Evolutionary conservation across 2,329 filamentous ascomycete species (phyloP).

Genomic region (Nothophoma quercina): DNA sequence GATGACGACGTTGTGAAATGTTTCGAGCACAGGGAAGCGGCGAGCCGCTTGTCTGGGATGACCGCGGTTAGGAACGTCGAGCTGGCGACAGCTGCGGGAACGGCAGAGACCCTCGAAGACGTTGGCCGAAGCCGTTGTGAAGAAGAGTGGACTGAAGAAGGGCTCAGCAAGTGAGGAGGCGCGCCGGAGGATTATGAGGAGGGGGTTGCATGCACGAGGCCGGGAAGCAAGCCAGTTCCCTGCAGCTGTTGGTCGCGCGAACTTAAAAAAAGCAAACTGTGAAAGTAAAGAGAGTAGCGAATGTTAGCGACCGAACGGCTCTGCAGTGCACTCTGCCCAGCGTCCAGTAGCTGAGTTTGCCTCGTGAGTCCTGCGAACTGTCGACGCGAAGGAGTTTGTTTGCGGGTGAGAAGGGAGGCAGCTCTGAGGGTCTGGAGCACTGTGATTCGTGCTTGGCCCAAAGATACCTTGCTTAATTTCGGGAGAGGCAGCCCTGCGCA

Average conservation of each 20-base stretch:
- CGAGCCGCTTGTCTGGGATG: constrained; percentile 16
- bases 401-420: constrained; percentile 25
- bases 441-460: constrained; percentile 39
- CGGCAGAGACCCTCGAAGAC: constrained; percentile 6
- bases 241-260: constrained; percentile 33
- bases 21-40: constrained; percentile 14
- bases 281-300: constrained; percentile 29
- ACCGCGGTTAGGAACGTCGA: constrained; percentile 6
- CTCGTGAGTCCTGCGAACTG: constrained; percentile 29
- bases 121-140: constrained; percentile 19
- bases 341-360: constrained; percentile 29
- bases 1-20: constrained; percentile 16
- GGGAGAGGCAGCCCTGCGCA: constrained; percentile 15
- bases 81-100: constrained; percentile 21
- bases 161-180: constrained; percentile 24
- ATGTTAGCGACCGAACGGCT: constrained; percentile 26
- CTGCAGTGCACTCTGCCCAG: constrained; percentile 26
- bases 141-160: constrained; percentile 12
- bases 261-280: constrained; percentile 31
- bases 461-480: constrained; percentile 18
- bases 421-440: constrained; percentile 24
- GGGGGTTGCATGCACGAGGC: constrained; percentile 36
- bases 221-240: constrained; percentile 15
- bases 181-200: constrained; percentile 26
- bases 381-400: constrained; percentile 29